Evolutionary conservation across 768 basidiomycete genomes (phyloP).

Genomic region (Leccinum subgranulosum): DNA sequence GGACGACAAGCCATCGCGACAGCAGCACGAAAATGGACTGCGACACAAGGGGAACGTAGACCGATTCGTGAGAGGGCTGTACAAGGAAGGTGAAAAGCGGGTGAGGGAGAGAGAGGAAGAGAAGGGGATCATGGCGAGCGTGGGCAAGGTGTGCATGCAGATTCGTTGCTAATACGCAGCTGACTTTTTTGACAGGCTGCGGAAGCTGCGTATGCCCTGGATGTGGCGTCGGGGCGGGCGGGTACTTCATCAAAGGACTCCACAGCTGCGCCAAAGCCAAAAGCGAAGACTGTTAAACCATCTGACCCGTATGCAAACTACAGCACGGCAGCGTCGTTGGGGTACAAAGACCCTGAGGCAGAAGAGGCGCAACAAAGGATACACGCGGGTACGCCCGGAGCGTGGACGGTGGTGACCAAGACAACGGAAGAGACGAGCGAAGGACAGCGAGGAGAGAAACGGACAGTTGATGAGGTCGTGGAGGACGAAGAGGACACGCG

Average conservation of each 20-base stretch:
- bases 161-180: not conserved
- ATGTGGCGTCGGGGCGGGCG: slow-evolving; percentile 67
- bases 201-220: slow-evolving; percentile 72
- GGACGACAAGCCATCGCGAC: slow-evolving; percentile 90
- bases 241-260: slow-evolving; percentile 9
- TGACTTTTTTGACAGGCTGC: slow-evolving; percentile 54
- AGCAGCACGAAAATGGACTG: slow-evolving; percentile 90
- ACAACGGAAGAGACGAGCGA: not conserved
- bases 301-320: slow-evolving; percentile 79
- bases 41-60: slow-evolving; percentile 95
- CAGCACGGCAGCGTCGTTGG: slow-evolving; percentile 81
- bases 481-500: slow-evolving; percentile 51
- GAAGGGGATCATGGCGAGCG: slow-evolving; percentile 77
- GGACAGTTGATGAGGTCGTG: slow-evolving; percentile 35
- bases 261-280: slow-evolving; percentile 31
- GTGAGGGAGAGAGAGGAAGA: slow-evolving; percentile 86
- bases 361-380: slow-evolving; percentile 62
- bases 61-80: slow-evolving; percentile 85
- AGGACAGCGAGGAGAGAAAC: slow-evolving; percentile 29
- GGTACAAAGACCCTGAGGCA: slow-evolving; percentile 73
- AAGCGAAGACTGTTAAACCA: slow-evolving; percentile 47
- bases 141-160: slow-evolving; percentile 61
- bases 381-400: slow-evolving; percentile 69
- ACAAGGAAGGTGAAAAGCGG: slow-evolving; percentile 88
- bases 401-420: slow-evolving; percentile 65